Base-by-base conservation (phyloP, 2,329 filamentous ascomycete genomes). In the Rutstroemia sydowiana region DNA sequence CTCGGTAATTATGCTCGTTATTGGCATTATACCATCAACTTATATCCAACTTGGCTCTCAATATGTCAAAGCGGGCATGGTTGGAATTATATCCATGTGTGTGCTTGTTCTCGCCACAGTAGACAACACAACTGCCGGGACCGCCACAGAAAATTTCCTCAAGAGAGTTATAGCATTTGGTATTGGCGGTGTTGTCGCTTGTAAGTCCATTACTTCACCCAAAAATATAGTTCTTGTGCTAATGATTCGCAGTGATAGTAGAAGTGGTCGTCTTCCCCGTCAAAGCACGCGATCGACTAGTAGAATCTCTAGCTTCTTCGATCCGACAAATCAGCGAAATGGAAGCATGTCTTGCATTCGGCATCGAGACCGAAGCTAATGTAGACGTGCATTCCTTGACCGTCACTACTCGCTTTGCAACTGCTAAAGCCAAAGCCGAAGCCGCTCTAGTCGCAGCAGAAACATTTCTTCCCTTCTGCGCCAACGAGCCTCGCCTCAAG, bases 31-130 rank as follows among this genome's bases (percentile, higher is more conserved):
- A 18, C 76, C 77, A 3, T 75, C 72, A 1, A 69, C 73, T 5
- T 82, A 82, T 55, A 60, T 81, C 10, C 77, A 81, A 47, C 66
- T 81, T 1, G 74, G 74, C 3, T 79, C 77, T 6, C 73, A 74
- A 56, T 81, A 80, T 53, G 71, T 78, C 56, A 82, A 82, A 62
- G 75, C 76, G 1, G 79, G 77, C 5, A 77, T 80, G 67, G 75
- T 82, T n/a, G 71, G 73, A 3, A 76, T 75, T 13, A 71, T 78
- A 6, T 78, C 76, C 23, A 77, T 81, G 72, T 71, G 70, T 31
- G 73, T 81, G 9, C 77, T 82, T 2, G 73, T 74, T 11, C 44
- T 66, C 57, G 64, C 63, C 6, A 66, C 62, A 28, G 52, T 48
- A 41, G 60, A 50, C 37, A 44, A 58, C 1, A 62, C 61, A 9